A percentile compares a stretch with the other conserved stretches of the same genome.
Conservation (phyloP, 192 early-diverging fungal species). For the Ambispora gerdemannii region DNA sequence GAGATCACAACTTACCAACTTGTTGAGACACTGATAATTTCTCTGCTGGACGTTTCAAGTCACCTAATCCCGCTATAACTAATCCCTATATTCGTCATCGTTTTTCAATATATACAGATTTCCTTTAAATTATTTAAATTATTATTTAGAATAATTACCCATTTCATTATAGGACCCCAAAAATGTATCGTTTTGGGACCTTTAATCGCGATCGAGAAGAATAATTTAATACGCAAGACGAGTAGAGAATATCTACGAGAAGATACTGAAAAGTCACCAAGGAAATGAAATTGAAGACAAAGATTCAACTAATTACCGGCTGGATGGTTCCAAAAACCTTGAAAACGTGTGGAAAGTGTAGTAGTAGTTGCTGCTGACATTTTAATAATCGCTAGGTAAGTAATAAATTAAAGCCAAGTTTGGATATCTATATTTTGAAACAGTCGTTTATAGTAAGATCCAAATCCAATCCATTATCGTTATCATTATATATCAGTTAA, state of each 20-base stretch:
- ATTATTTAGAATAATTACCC: slow-evolving; percentile 52
- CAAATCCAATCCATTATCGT: no score
- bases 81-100: slow-evolving; percentile 56
- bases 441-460: no score
- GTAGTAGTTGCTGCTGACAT: slow-evolving; percentile 1
- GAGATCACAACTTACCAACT: slow-evolving; percentile 41
- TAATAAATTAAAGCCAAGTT: no score
- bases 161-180: slow-evolving; percentile 95
- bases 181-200: slow-evolving; percentile 98
- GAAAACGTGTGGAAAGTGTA: slow-evolving; percentile 27
- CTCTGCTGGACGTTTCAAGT: slow-evolving; percentile 86
- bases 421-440: no score
- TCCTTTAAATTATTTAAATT: not conserved
- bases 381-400: no score
- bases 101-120: not conserved
- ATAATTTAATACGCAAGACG: no score
- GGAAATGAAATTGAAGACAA: not conserved
- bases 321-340: slow-evolving; percentile 58
- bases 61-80: slow-evolving; percentile 89
- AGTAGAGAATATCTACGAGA: not conserved
- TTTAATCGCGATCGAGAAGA: no score
- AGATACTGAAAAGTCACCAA: not conserved
- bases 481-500: no score
- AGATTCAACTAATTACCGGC: slow-evolving; percentile 47
- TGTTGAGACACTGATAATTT: slow-evolving; percentile 84